Conservation (phyloP, 1,284 basidiomycete species). For the Ustilago shanxiensis region DNA sequence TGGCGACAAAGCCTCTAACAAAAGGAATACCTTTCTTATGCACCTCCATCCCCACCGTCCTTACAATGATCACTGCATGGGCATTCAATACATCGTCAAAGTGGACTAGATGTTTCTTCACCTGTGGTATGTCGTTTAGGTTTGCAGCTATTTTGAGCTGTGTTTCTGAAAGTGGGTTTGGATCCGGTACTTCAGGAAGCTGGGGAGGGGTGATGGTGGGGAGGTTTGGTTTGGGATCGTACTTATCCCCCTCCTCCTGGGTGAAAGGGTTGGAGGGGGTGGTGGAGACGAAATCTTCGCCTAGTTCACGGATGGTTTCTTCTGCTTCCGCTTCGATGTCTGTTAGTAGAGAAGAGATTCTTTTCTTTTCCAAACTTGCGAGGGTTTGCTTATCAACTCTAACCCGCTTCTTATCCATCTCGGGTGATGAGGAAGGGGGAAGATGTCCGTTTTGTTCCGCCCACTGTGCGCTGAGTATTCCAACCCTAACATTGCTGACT, state of each 20-base stretch:
- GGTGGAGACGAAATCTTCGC: slow-evolving; percentile 17
- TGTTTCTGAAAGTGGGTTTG: slow-evolving; percentile 21
- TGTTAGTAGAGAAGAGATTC: slow-evolving; percentile 17
- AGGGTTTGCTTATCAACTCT: neutral
- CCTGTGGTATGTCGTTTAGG: slow-evolving; percentile 43
- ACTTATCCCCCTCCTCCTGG: neutral
- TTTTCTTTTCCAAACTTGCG: neutral
- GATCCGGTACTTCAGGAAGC: neutral
- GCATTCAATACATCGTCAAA: slow-evolving; percentile 53
- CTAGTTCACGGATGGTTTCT: slow-evolving; percentile 29
- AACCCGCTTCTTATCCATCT: neutral
- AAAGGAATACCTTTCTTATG: slow-evolving; percentile 38
- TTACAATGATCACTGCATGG: slow-evolving; percentile 60
- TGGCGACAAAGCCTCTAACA: slow-evolving; percentile 22
- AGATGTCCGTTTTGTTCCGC: slow-evolving; percentile 31
- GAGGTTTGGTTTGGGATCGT: slow-evolving; percentile 14
- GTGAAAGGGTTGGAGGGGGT: neutral
- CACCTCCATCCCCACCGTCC: slow-evolving; percentile 27
- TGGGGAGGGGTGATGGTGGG: neutral
- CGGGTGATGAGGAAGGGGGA: neutral
- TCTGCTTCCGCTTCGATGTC: slow-evolving; percentile 29
- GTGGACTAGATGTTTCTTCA: slow-evolving; percentile 52
- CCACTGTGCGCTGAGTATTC: slow-evolving; percentile 38
- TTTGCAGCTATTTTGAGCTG: slow-evolving; percentile 39
- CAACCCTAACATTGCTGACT: slow-evolving; percentile 30